phyloP scores from a whole-genome alignment of 352 stramenopile genomes.

The Globisporangium sylvaticum region DNA sequence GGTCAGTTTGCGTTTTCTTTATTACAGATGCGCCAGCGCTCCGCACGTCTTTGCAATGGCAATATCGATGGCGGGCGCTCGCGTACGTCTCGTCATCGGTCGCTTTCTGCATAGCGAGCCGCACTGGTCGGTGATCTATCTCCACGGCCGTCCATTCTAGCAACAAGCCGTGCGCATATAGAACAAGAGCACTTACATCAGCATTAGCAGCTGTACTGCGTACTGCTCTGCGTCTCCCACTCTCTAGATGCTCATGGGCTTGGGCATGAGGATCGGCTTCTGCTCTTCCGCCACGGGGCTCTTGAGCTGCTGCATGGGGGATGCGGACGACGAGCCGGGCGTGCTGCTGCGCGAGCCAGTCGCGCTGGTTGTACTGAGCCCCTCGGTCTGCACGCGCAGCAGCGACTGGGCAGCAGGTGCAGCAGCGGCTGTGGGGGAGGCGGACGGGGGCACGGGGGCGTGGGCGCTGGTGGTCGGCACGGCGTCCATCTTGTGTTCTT shows the following conservation, averaged over 20 bases:
- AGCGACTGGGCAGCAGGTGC: neutral
- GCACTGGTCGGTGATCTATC: too few species aligned
- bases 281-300: slow-evolving; percentile 52
- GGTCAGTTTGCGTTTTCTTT: too few species aligned
- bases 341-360: neutral
- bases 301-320: slow-evolving; percentile 23
- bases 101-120: too few species aligned
- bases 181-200: neutral
- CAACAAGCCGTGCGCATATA: neutral
- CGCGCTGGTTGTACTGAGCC: neutral
- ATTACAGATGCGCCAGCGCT: too few species aligned
- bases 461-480: neutral
- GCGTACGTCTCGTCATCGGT: too few species aligned
- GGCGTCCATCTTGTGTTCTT: neutral
- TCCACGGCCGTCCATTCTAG: neutral
- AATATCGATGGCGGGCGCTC: too few species aligned
- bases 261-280: slow-evolving; percentile 64
- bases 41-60: too few species aligned
- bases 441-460: neutral
- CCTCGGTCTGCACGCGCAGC: neutral
- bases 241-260: slow-evolving; percentile 59
- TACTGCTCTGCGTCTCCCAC: neutral
- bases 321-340: slow-evolving; percentile 21
- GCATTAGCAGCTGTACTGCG: too few species aligned
- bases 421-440: neutral